Conservation (phyloP, 345 rosid species). For the Adansonia digitata region DNA sequence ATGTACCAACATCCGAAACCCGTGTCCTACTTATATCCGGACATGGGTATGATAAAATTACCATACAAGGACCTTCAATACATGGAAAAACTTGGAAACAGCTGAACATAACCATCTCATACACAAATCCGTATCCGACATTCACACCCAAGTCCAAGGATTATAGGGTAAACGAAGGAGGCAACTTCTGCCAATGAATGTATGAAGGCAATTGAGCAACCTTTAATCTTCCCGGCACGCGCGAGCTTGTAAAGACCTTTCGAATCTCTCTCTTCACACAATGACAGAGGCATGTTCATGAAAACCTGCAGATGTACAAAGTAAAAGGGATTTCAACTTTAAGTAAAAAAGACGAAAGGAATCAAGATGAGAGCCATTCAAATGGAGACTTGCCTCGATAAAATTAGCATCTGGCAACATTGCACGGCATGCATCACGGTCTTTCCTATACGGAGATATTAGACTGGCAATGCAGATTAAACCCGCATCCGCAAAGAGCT, state of each 20-base stretch:
- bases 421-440: conserved; percentile 81
- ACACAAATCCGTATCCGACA: neutral
- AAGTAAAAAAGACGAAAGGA: neutral
- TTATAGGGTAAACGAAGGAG: neutral
- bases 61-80: too few relatives aligned
- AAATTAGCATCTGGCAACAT: conserved; percentile 60
- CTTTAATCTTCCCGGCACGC: conserved; percentile 90
- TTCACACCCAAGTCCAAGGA: too few relatives aligned
- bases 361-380: conserved; percentile 3
- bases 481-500: conserved; percentile 91
- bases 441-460: conserved; percentile 90
- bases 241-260: conserved; percentile 95
- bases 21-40: neutral
- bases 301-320: conserved; percentile 48
- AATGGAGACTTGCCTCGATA: conserved; percentile 54
- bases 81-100: too few relatives aligned
- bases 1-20: neutral
- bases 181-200: neutral
- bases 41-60: too few relatives aligned
- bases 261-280: conserved; percentile 87
- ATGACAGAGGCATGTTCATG: conserved; percentile 78
- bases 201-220: conserved; percentile 23
- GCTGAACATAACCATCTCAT: too few relatives aligned
- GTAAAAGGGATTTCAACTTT: neutral
- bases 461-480: conserved; percentile 83